Evolutionary conservation across 148 eudicot genomes (phyloP).

Genomic region (Spergularia marina): DNA sequence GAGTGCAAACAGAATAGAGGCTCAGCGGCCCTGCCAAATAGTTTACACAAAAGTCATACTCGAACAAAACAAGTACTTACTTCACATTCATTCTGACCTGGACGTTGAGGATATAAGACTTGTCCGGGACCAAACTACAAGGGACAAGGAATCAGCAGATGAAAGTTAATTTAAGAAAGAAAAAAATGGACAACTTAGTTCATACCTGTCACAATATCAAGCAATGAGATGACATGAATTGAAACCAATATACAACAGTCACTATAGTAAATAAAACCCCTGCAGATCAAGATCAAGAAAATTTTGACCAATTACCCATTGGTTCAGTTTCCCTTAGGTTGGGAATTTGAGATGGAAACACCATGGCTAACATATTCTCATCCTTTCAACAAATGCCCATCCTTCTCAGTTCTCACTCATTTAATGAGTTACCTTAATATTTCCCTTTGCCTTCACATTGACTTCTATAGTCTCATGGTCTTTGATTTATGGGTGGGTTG

Average conservation of each 20-base stretch:
- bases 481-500: background rate
- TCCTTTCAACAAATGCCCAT: background rate
- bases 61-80: constrained; percentile 45
- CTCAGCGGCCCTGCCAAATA: background rate
- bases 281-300: background rate
- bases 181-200: background rate
- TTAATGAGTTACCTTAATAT: background rate
- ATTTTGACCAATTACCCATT: background rate
- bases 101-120: constrained; percentile 74
- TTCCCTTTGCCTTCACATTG: background rate
- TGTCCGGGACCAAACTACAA: constrained; percentile 62
- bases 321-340: background rate
- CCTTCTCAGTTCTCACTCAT: background rate
- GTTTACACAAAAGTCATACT: background rate
- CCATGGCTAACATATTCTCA: background rate
- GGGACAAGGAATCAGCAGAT: background rate
- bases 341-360: background rate
- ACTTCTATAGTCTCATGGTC: background rate
- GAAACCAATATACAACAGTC: background rate
- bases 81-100: constrained; percentile 88
- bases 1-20: background rate
- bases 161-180: background rate
- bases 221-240: background rate
- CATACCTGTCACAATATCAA: background rate
- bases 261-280: background rate